Evolutionary conservation across 202 grass and related monocot genomes (phyloP).

Genomic region (Carex arenaria): DNA sequence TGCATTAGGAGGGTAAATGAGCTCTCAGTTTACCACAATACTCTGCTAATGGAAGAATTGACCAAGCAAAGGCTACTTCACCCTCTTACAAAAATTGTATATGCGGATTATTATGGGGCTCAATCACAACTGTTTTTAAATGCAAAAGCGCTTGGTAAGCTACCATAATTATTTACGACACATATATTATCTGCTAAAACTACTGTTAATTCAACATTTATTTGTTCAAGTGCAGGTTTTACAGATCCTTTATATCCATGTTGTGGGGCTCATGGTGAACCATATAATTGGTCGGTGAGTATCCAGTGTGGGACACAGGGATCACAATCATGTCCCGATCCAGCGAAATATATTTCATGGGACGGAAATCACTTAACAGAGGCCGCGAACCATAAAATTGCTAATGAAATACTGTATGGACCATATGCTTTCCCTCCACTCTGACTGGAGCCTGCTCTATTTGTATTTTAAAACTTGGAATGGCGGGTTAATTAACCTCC

Average conservation of each 20-base stretch:
- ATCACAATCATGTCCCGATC: constrained; percentile 18
- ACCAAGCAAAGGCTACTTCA: constrained; percentile 22
- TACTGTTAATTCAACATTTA: neutral
- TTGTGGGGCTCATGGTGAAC: constrained; percentile 24
- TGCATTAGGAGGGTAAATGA: constrained; percentile 59
- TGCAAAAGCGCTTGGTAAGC: neutral
- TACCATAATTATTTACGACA: neutral
- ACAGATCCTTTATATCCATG: constrained; percentile 26
- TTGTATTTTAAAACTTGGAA: neutral
- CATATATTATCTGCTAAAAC: neutral
- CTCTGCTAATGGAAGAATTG: constrained; percentile 31
- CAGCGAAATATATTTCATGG: constrained; percentile 37
- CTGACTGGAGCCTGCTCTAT: neutral
- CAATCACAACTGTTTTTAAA: neutral
- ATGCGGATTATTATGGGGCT: constrained; percentile 76
- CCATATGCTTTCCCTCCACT: constrained; percentile 33
- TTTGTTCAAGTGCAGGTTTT: constrained; percentile 18
- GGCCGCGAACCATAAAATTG: constrained; percentile 24
- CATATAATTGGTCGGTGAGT: constrained; percentile 16
- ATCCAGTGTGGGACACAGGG: neutral
- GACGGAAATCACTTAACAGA: constrained; percentile 48
- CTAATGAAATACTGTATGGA: constrained; percentile 28
- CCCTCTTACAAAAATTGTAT: constrained; percentile 51
- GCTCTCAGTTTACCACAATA: constrained; percentile 56
- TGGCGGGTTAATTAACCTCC: neutral